Base-by-base conservation (phyloP, 139 green algal species). In the Eudorina sp. region DNA sequence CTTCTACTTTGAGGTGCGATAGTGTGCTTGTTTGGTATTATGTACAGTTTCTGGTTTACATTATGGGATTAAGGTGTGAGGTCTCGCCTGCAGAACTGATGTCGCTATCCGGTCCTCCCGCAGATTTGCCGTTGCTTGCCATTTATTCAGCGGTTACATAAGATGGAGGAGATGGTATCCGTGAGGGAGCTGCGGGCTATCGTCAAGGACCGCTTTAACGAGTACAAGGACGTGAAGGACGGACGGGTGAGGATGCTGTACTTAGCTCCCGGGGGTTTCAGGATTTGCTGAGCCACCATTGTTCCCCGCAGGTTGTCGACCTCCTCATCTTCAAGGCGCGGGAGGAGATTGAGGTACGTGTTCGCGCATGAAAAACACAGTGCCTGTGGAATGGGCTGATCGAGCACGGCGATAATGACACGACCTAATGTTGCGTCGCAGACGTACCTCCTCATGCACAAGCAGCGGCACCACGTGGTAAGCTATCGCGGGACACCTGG, bases 261-360 rank as follows among this genome's bases (percentile, higher is more conserved):
- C 90, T 27, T 62, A 94, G 16, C 13, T 48, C 29, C 27, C 19
- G 27, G 40, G 38, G 13, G 77, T 43, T 16, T 18, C 25, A 66
- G 21, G 58, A n/a, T 4, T 43, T 83, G 40, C 75, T 58, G 1
- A 34, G n/a, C n/a, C n/a, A n/a, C n/a, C 14, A 72, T 72, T n/a
- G 51, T 46, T 43, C 66, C 46, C 27, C 34, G 60, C 90, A 97
- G 93, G 95, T 95, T 0, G 73, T 97, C 36, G 95, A 98, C 77
- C 69, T 97, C 40, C 88, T 98, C 7, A 94, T 98, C 45, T 98
- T 97, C 92, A 98, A 98, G 86, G 96, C 95, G 9, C 88, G 95
- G 4, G 95, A 98, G 79, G 96, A 98, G 89, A 88, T 98, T n/a
- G 96, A 98, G 94, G 95, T 97, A 75, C 2, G 82, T 29, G 25